Evolutionary conservation across 371 early-diverging fungal species (phyloP).

Genomic region (Mucor plumbeus): DNA sequence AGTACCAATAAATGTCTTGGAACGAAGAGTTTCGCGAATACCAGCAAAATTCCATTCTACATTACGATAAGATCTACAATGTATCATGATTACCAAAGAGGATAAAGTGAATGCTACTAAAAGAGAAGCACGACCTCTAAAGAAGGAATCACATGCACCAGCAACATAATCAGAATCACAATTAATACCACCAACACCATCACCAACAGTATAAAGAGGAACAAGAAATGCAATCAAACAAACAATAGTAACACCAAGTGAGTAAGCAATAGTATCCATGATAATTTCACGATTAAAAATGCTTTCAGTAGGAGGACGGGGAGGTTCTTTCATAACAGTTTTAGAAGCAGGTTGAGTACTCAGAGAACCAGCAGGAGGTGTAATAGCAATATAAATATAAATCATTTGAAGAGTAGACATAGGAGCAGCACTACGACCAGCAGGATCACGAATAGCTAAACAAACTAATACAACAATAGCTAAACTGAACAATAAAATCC

Average conservation of each 20-base stretch:
- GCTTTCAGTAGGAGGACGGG: conserved; percentile 75
- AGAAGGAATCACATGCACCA: conserved; percentile 67
- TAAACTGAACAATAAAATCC: conserved; percentile 58
- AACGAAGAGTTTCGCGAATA: conserved; percentile 45
- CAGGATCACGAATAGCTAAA: conserved; percentile 73
- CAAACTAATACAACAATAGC: conserved; percentile 69
- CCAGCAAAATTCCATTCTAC: conserved; percentile 58
- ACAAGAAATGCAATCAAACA: conserved; percentile 63
- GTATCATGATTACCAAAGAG: conserved; percentile 66
- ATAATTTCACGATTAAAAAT: conserved; percentile 58
- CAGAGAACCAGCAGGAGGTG: conserved; percentile 82
- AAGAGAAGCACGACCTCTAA: conserved; percentile 68
- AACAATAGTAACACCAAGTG: conserved; percentile 60
- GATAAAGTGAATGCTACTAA: conserved; percentile 63
- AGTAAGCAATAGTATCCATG: conserved; percentile 38
- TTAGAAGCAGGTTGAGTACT: conserved; percentile 82
- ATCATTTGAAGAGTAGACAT: conserved; percentile 45
- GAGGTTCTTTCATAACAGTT: conserved; percentile 83
- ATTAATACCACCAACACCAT: conserved; percentile 61
- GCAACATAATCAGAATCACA: conserved; percentile 64
- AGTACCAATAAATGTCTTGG: conserved; percentile 57
- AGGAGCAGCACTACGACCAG: conserved; percentile 74
- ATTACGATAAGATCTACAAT: conserved; percentile 68
- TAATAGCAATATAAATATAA: conserved; percentile 36
- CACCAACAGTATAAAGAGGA: conserved; percentile 58